Conservation (phyloP, 1,284 basidiomycete species). For the Microbotryomycetes sp. region DNA sequence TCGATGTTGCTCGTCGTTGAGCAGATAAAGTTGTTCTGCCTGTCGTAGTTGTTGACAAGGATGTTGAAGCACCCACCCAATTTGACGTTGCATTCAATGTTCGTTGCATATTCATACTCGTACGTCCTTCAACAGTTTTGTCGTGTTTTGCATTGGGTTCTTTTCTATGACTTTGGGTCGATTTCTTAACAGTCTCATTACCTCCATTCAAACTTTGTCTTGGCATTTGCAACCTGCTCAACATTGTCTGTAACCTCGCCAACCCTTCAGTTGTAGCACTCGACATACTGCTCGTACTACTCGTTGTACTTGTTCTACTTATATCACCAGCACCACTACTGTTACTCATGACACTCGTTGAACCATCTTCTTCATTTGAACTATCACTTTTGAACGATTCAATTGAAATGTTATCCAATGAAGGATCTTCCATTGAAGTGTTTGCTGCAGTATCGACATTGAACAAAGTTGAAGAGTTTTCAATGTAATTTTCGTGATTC, state of each 20-base stretch:
- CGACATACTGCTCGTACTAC: conserved; percentile 2
- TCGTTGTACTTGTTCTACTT: neutral
- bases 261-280: conserved; percentile 32
- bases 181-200: no score
- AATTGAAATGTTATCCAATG: neutral
- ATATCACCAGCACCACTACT: neutral
- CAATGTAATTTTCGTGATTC: no score
- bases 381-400: neutral
- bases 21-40: no score
- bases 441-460: no score
- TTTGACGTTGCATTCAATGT: no score
- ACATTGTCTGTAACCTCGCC: conserved; percentile 34
- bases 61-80: neutral
- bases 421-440: no score
- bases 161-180: no score
- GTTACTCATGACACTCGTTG: neutral
- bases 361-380: neutral
- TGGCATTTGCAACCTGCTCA: conserved; percentile 29
- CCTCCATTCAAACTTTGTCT: conserved; percentile 3
- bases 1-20: no score
- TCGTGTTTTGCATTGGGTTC: no score
- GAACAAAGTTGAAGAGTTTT: no score
- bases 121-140: no score
- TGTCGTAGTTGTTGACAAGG: neutral
- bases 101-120: no score